These are phyloP conservation scores for Fusarium albidum DNA, from an alignment of 2,329 filamentous ascomycete species.

Conservation along the genomic window DNA sequence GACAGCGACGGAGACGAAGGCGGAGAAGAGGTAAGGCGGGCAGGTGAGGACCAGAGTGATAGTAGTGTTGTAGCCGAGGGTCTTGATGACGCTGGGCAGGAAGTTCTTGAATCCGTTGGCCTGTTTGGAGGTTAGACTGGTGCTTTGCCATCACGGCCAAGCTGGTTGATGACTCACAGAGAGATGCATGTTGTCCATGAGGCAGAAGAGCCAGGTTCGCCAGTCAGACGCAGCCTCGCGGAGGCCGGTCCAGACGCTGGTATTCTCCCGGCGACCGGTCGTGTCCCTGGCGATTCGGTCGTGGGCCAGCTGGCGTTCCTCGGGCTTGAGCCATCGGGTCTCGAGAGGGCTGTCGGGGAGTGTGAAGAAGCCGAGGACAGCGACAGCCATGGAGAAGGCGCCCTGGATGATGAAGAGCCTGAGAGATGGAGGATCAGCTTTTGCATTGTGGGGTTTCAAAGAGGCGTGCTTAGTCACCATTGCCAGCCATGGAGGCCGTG, in stretches of 20 bases:
- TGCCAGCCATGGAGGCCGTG: constrained; percentile 42
- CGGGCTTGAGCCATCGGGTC: constrained; percentile 45
- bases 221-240: constrained; percentile 37
- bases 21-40: constrained; percentile 55
- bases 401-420: constrained; percentile 47
- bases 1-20: constrained; percentile 51
- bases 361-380: constrained; percentile 44
- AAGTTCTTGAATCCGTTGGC: constrained; percentile 40
- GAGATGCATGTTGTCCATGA: constrained; percentile 42
- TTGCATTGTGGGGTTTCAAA: too few species aligned
- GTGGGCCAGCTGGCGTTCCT: constrained; percentile 52
- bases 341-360: constrained; percentile 49
- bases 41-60: constrained; percentile 58
- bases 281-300: constrained; percentile 47
- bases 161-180: too few species aligned
- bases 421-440: too few species aligned
- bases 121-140: too few species aligned
- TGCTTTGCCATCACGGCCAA: too few species aligned
- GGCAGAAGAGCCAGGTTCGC: constrained; percentile 40
- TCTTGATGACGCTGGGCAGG: constrained; percentile 50
- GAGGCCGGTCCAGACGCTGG: constrained; percentile 46
- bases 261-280: constrained; percentile 44
- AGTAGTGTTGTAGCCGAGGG: constrained; percentile 55
- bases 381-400: constrained; percentile 40
- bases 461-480: too few species aligned